Base-by-base conservation (phyloP, 805 yeast genomes). In the Sugiyamaella mastotermitis region DNA sequence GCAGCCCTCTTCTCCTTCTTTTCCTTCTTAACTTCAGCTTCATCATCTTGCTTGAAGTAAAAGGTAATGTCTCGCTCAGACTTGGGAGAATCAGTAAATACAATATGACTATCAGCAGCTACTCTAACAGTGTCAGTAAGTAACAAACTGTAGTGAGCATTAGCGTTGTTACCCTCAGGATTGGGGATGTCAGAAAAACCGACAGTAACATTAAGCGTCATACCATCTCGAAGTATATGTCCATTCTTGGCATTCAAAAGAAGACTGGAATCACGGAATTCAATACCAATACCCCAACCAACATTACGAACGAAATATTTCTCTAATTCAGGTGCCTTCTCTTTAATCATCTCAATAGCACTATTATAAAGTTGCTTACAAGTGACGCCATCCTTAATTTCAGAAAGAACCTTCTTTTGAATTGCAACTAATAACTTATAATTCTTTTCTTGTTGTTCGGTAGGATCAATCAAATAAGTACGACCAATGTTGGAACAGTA, bases 241-340 rank as follows among this genome's bases (percentile, higher is more conserved):
- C 80, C 83, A 57, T 77, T 82, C 52, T 83, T 87, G 18, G 74
- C 69, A 53, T 82, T 83, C 38, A 90, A 65, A 13, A 86, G 69
- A 47, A 83, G 76, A 2, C 80, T 65, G 0, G 88, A 71, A 58
- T 87, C 96, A 61, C 94, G 74, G 55, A 84, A 85, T 53, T 86
- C 96, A 45, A 90, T 72, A 42, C 97, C 97, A 40, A 84, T 80
- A 41, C 84, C 68, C 74, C 92, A 84, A 37, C 97, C 97, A 46
- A 80, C 73, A 52, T 84, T 84, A 54, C 83, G 83, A 34, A 87
- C 71, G 49, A 87, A 81, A 51, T 74, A 66, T 18, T 64, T 54
- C 24, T 68, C 77, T 50, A 90, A 65, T 15, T 78, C 84, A 2
- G 94, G 83, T 47, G 74, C 72, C 43, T 76, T 76, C 14, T 69